Evolutionary conservation across 208 protist species (phyloP).

Genomic region (Trypanosoma platydactyli): DNA sequence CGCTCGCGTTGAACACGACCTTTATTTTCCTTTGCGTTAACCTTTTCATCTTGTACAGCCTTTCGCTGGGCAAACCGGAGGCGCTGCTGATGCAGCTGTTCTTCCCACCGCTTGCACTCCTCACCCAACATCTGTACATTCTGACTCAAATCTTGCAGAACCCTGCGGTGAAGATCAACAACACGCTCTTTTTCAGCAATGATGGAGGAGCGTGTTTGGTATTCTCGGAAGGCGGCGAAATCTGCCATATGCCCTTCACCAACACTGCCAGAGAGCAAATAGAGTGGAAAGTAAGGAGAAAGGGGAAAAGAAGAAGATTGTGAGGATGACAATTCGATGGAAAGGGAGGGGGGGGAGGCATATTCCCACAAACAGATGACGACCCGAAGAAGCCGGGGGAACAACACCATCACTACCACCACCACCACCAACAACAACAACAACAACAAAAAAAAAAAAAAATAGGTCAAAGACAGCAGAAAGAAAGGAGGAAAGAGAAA

Average conservation of each 20-base stretch:
- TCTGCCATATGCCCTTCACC: slow-evolving; percentile 26
- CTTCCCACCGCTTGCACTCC: slow-evolving; percentile 53
- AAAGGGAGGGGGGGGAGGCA: too few species aligned
- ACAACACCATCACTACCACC: too few species aligned
- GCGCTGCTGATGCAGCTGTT: slow-evolving; percentile 56
- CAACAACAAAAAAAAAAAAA: slow-evolving; percentile 18
- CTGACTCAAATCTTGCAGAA: slow-evolving; percentile 65
- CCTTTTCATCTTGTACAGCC: slow-evolving; percentile 71
- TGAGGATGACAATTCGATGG: slow-evolving; percentile 5
- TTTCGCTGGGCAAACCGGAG: slow-evolving; percentile 46
- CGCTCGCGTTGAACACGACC: slow-evolving; percentile 49
- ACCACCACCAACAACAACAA: neutral
- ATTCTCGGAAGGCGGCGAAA: slow-evolving; percentile 59
- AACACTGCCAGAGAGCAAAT: neutral
- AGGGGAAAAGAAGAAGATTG: slow-evolving; percentile 24
- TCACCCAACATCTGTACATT: slow-evolving; percentile 40
- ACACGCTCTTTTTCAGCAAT: slow-evolving; percentile 66
- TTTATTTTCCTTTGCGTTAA: slow-evolving; percentile 57
- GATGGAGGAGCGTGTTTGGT: slow-evolving; percentile 62
- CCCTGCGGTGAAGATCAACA: slow-evolving; percentile 54
- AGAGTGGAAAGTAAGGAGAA: slow-evolving; percentile 1
- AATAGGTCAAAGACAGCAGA: neutral
- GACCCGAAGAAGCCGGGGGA: too few species aligned
- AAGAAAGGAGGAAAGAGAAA: slow-evolving; percentile 4
- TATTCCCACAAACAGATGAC: too few species aligned